A percentile compares a stretch with the other conserved stretches of the same genome.
phyloP scores from a whole-genome alignment of 31 red algal species.

The Endocladia muricata region DNA sequence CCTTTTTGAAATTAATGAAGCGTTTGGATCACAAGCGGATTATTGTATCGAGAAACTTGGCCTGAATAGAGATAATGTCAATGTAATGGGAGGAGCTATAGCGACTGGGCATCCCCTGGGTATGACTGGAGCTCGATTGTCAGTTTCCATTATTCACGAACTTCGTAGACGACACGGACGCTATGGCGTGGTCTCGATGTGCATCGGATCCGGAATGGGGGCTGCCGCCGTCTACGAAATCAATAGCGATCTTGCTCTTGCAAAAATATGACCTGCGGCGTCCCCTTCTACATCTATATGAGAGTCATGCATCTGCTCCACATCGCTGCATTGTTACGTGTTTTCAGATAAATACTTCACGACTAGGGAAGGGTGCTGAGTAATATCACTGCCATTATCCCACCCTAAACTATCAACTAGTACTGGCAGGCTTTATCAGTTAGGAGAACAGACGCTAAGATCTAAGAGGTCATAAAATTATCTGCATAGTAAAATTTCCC shows the following conservation, averaged over 20 bases:
- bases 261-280: conserved; percentile 20
- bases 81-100: conserved; percentile 98
- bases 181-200: conserved; percentile 97
- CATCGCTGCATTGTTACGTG: no score
- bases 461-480: no score
- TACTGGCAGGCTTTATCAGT: no score
- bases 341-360: no score
- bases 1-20: conserved; percentile 98
- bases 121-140: conserved; percentile 88
- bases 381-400: no score
- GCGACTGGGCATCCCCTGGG: conserved; percentile 98
- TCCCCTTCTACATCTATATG: no score
- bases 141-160: conserved; percentile 90
- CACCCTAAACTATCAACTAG: no score
- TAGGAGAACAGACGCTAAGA: no score
- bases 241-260: conserved; percentile 1
- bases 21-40: conserved; percentile 97
- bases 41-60: conserved; percentile 82
- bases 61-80: conserved; percentile 89
- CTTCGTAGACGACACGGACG: conserved; percentile 69
- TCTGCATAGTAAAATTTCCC: no score
- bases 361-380: no score
- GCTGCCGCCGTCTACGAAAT: conserved; percentile 95
- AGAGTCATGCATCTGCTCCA: no score
- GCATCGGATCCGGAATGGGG: conserved; percentile 98